These are phyloP conservation scores for Phytophthora cajani DNA, from an alignment of 352 stramenopile genomes.

Conservation along the genomic window DNA sequence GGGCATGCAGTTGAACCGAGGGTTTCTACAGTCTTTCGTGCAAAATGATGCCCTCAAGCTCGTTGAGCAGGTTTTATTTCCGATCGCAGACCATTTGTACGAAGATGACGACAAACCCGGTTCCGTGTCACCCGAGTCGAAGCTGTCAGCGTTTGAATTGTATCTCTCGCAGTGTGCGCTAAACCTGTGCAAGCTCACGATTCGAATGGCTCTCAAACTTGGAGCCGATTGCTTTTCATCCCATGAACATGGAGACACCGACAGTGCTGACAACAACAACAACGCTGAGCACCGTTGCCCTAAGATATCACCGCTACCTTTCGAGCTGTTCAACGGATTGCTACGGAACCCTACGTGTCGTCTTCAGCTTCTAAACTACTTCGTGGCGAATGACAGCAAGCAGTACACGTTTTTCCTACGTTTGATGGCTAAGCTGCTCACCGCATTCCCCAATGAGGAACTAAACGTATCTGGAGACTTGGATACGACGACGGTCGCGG, in stretches of 20 bases:
- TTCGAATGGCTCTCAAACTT: slow-evolving; percentile 73
- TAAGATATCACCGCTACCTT: slow-evolving; percentile 52
- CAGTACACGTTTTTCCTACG: slow-evolving; percentile 78
- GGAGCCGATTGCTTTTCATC: slow-evolving; percentile 67
- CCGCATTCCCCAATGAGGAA: slow-evolving; percentile 52
- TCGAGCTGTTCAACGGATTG: slow-evolving; percentile 57
- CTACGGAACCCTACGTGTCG: slow-evolving; percentile 58
- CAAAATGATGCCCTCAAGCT: slow-evolving; percentile 34
- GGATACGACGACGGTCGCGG: slow-evolving; percentile 31
- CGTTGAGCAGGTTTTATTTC: slow-evolving; percentile 41
- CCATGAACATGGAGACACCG: slow-evolving; percentile 32
- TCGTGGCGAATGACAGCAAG: slow-evolving; percentile 61
- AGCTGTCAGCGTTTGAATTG: slow-evolving; percentile 38
- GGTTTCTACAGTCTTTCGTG: slow-evolving; percentile 54
- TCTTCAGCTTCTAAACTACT: slow-evolving; percentile 61
- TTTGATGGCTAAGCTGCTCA: slow-evolving; percentile 68
- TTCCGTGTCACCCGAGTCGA: slow-evolving; percentile 10
- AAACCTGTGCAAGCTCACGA: slow-evolving; percentile 59
- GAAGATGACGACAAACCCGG: slow-evolving; percentile 6
- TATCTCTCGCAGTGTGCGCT: slow-evolving; percentile 72
- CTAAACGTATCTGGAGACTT: slow-evolving; percentile 29
- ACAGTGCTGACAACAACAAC: slow-evolving; percentile 17
- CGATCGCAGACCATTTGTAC: slow-evolving; percentile 34
- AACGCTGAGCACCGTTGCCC: slow-evolving; percentile 22
- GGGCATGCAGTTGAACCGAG: slow-evolving; percentile 52